A percentile compares a stretch with the other conserved stretches of the same genome.
Conservation (phyloP, 2,329 filamentous ascomycete genomes). For the Lasiodiplodia sp. region DNA sequence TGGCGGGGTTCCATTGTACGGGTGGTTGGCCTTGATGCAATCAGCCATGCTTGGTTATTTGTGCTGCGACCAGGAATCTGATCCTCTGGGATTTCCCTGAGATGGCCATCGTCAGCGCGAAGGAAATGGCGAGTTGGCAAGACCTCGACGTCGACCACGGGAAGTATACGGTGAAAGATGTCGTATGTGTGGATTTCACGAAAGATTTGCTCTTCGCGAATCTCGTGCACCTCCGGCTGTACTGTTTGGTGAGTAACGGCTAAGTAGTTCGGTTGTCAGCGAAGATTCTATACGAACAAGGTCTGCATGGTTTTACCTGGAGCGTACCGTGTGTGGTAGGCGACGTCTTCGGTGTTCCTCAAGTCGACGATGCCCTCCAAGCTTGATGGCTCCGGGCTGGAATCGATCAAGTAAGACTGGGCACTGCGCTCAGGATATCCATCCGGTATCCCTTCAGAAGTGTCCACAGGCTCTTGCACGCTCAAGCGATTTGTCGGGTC, state of each 20-base stretch:
- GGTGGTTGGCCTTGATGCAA: conserved; percentile 33
- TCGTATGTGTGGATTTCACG: conserved; percentile 64
- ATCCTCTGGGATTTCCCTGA: conserved; percentile 56
- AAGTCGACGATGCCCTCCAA: conserved; percentile 45
- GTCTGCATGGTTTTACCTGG: conserved; percentile 41
- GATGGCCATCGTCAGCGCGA: conserved; percentile 41
- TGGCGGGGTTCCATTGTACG: conserved; percentile 30
- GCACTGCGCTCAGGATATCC: neutral
- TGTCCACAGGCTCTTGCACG: neutral
- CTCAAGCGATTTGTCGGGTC: neutral
- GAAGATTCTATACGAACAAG: conserved; percentile 37
- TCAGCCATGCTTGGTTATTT: conserved; percentile 36
- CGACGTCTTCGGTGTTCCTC: conserved; percentile 48
- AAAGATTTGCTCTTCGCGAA: conserved; percentile 56
- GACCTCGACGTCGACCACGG: conserved; percentile 61
- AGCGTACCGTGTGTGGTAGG: conserved; percentile 46
- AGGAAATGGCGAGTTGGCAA: conserved; percentile 62
- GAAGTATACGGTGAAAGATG: conserved; percentile 60
- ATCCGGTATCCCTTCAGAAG: neutral
- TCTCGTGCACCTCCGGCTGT: conserved; percentile 52
- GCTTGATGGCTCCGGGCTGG: conserved; percentile 14
- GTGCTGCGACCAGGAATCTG: conserved; percentile 44
- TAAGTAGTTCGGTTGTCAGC: conserved; percentile 34
- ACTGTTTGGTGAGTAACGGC: conserved; percentile 61
- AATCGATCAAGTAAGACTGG: conserved; percentile 10